Evolutionary conservation across 1,139 yeast genomes (phyloP).

Genomic region (Suzukiozyma palmioleophila): DNA sequence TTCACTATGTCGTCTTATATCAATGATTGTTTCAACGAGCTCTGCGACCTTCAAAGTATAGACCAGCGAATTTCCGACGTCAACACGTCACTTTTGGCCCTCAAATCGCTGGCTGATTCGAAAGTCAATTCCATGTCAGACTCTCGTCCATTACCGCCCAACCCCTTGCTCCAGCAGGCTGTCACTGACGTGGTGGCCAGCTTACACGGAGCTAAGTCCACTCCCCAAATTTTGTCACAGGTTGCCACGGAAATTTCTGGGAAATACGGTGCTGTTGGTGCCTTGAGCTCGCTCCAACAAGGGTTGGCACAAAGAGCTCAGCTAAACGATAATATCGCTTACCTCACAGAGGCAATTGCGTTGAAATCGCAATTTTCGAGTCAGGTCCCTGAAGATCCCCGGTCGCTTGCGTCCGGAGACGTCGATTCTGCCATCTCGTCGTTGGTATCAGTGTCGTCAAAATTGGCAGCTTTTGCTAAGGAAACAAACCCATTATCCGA

Average conservation of each 20-base stretch:
- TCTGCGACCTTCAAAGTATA: background rate
- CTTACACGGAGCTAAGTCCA: conserved; percentile 3
- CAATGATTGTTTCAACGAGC: conserved; percentile 2
- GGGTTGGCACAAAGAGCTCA: background rate
- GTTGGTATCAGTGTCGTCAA: conserved; percentile 1
- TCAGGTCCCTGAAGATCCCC: no score
- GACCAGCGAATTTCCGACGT: conserved; percentile 1
- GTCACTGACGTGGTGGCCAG: background rate
- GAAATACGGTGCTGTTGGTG: background rate
- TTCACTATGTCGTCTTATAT: background rate
- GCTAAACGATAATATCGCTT: background rate
- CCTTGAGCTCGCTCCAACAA: background rate
- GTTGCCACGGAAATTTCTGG: background rate
- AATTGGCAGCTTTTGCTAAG: conserved; percentile 4
- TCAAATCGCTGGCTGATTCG: conserved; percentile 1
- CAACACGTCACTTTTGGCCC: background rate
- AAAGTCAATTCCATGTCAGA: background rate
- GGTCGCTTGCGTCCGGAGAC: no score
- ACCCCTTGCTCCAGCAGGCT: conserved; percentile 3
- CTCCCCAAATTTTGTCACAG: background rate
- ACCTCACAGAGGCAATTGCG: background rate
- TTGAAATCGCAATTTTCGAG: background rate
- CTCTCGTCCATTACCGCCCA: background rate
- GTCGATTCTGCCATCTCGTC: background rate
- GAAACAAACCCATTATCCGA: background rate